Base-by-base conservation (phyloP, 2,329 filamentous ascomycete species). In the Grosmannia huntii region DNA sequence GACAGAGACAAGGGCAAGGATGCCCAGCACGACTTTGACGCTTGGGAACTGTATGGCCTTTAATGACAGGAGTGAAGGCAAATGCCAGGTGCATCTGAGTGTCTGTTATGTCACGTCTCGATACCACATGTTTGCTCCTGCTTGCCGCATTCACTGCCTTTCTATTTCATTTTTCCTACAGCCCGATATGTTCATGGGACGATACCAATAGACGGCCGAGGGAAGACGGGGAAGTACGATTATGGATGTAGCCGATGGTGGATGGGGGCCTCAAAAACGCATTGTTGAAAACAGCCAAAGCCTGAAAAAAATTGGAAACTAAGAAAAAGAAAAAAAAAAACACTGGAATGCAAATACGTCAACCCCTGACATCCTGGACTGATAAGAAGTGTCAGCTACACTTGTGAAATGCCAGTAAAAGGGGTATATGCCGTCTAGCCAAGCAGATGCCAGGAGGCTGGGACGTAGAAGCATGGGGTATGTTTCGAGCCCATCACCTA, bases 1-100 rank as follows among this genome's bases (percentile, higher is more conserved):
- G 27, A 51, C 21, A 46, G 21, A 28, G 2, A n/a, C 31, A 12
- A 28, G 19, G 36, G 19, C 31, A 23, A 31, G 11, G 41, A 19
- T 31, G 49, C 21, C 21, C 41, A 54, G 7, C 16, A 41, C 11
- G 59, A 27, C 12, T 61, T 61, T 53, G 61, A 62, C 44, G 58
- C 57, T n/a, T 63, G 62, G 62, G 61, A 54, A n/a, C 21, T 63
- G 11, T 63, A 63, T 27, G 62, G 62, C 33, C 50, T 63, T 10
- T 60, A 51, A 60, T 55, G 25, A 16, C 16, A 41, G 51, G 28
- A 11, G 33, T 12, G 28, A 21, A 38, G 27, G 25, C n/a, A n/a
- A 23, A 46, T 55, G 31, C 33, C n/a, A 36, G 23, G 33, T 11
- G 31, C 51, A n/a, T 53, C 16, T 10, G 38, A 16, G 51, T 53